Evolutionary conservation across 1,284 basidiomycete species (phyloP).

Genomic region (Cryptococcus sp.): DNA sequence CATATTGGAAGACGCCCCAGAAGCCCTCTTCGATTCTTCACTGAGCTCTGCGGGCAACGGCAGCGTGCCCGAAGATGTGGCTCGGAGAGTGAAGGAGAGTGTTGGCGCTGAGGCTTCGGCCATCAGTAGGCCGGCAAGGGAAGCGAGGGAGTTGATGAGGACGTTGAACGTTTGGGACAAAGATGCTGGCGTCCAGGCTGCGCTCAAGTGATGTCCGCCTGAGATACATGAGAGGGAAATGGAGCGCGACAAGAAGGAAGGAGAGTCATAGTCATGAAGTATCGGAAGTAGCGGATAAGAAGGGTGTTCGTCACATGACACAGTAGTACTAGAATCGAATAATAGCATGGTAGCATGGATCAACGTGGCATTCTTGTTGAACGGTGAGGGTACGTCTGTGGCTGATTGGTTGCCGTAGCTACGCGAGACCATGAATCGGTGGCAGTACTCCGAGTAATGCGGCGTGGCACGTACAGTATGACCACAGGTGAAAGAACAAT

Average conservation of each 20-base stretch:
- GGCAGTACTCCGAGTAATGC: too few relatives aligned
- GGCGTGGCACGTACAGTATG: too few relatives aligned
- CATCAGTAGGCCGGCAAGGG: constrained; percentile 80
- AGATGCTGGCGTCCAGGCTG: constrained; percentile 42
- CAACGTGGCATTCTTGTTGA: too few relatives aligned
- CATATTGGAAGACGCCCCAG: constrained; percentile 60
- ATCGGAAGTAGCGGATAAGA: too few relatives aligned
- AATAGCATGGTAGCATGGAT: too few relatives aligned
- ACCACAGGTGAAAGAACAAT: too few relatives aligned
- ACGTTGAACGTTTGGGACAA: constrained; percentile 30
- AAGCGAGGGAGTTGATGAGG: constrained; percentile 75
- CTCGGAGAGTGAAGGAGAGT: constrained; percentile 72
- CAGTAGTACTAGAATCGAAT: too few relatives aligned
- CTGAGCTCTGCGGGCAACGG: constrained; percentile 54
- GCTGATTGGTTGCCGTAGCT: too few relatives aligned
- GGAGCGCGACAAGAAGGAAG: not conserved
- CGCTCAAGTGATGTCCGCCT: constrained; percentile 22
- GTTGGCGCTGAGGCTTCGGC: constrained; percentile 49
- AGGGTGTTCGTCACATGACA: too few relatives aligned
- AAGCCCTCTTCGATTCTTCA: constrained; percentile 61
- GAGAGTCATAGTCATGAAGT: too few relatives aligned
- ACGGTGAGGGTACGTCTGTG: too few relatives aligned
- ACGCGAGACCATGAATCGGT: too few relatives aligned
- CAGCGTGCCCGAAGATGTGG: constrained; percentile 60
- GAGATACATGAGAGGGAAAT: not conserved